phyloP scores from a whole-genome alignment of 129 eudicot genomes.

The Chrysanthemum seticuspe region DNA sequence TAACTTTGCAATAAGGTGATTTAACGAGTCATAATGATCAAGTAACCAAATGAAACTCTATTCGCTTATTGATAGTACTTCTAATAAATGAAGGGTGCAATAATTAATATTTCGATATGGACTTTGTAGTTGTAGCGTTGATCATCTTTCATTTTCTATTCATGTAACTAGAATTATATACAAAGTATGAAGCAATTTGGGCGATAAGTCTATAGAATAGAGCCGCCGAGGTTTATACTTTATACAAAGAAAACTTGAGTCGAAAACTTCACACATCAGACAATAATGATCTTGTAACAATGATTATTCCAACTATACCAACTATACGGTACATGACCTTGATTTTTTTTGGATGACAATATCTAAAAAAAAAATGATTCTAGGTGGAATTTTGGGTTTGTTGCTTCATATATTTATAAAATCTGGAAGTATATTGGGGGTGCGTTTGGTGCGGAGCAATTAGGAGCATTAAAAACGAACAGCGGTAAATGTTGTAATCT shows the following conservation, averaged over 20 bases:
- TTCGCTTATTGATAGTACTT: not conserved
- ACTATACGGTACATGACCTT: not conserved
- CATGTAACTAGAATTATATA: not conserved
- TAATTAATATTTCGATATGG: not conserved
- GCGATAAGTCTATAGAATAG: too few relatives aligned
- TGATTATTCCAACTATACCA: not conserved
- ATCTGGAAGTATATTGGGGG: too few relatives aligned
- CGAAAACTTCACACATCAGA: not conserved
- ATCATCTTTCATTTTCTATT: not conserved
- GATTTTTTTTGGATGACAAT: too few relatives aligned
- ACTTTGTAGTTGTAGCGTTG: not conserved
- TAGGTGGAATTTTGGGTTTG: too few relatives aligned
- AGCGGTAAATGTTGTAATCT: too few relatives aligned
- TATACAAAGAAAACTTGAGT: not conserved
- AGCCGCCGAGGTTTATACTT: too few relatives aligned
- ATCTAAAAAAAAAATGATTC: too few relatives aligned
- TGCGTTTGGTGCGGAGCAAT: too few relatives aligned
- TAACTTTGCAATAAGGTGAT: conserved; percentile 13
- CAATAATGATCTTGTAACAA: not conserved
- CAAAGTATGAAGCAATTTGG: too few relatives aligned
- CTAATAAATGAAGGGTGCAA: not conserved
- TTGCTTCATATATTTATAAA: too few relatives aligned
- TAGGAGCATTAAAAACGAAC: too few relatives aligned
- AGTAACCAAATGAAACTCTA: conserved; percentile 7
- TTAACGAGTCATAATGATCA: conserved; percentile 13